Base-by-base conservation (phyloP, 495 filamentous ascomycete genomes). In the Hypoxylon intermedium region DNA sequence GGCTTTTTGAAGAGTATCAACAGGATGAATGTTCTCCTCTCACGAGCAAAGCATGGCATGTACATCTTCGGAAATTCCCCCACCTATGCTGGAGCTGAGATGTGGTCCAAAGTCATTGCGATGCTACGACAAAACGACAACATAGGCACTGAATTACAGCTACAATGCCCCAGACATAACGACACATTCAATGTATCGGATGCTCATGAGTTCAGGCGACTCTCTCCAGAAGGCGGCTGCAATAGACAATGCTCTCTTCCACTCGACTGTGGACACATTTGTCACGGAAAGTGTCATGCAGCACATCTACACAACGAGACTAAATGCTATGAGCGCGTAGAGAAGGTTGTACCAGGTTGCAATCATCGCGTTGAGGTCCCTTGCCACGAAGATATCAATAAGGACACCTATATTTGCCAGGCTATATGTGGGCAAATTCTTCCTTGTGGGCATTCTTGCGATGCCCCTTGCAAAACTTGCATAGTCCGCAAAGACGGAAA, bases 21-120 rank as follows among this genome's bases (percentile, higher is more conserved):
- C 54, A 75, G 89, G 2, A 87, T 91, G 56, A 91, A 92, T 61
- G 88, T 91, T 0, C 70, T 89, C 0, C 72, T 90, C 6, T 83
- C 78, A 24, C 81, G 88, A n/a, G 87, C 87, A 13, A 72, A 81
- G 60, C 80, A 92, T 68, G 88, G 89, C 1, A 88, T 91, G 84
- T 92, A 89, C 66, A 83, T 91, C 46, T 82, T 90, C 43, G 88
- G 89, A 13, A 89, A 90, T 48, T 74, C 79, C 5, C 58, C 72
- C 24, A 83, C 87, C 0, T 82, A 73, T 4, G 61, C 47, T 0
- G 54, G 67, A 19, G 77, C 88, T 13, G 60, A 69, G 0, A 89
- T 90, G 85, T 91, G 88, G 88, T 71, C 60, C 1, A 46, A 86
- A 6, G 77, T 90, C 13, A 66, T 89, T 34, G 55, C 71, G 0